A percentile compares a stretch with the other conserved stretches of the same genome.
Evolutionary conservation across 202 grass and related monocot species (phyloP).

Genomic region (Digitaria exilis): DNA sequence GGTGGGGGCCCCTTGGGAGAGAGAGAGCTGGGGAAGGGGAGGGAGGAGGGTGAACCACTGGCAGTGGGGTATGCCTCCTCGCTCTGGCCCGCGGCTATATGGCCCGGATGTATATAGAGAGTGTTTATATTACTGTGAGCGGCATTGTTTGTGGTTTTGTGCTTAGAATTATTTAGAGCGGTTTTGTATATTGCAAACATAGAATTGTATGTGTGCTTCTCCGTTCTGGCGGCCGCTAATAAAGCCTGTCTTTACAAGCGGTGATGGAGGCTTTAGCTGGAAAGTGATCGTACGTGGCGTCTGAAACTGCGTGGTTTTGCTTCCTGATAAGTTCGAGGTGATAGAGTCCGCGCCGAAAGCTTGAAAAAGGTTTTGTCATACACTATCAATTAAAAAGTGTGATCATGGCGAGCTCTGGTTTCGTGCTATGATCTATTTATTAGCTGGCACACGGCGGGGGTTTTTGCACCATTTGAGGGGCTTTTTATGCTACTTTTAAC

Average conservation of each 20-base stretch:
- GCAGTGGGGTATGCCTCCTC: not conserved
- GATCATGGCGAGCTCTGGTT: no score
- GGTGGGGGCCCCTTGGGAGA: not conserved
- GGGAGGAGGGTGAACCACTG: not conserved
- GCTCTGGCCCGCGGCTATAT: not conserved
- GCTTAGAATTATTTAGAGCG: not conserved
- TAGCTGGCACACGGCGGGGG: not conserved
- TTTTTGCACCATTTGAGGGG: no score
- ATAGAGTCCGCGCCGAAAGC: not conserved
- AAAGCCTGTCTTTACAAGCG: not conserved
- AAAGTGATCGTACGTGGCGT: not conserved
- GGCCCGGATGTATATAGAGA: no score
- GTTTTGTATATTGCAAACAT: not conserved
- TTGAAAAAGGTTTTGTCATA: not conserved
- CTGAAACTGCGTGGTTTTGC: not conserved
- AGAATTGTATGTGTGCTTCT: not conserved
- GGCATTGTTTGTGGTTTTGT: not conserved
- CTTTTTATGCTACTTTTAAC: not conserved
- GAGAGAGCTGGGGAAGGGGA: not conserved
- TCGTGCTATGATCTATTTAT: not conserved
- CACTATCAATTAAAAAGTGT: no score
- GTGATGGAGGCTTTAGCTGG: not conserved
- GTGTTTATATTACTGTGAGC: no score
- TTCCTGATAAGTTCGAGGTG: not conserved
- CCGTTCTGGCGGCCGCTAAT: no score